These are phyloP conservation scores for Flaveria sonorensis DNA, from an alignment of 129 eudicot genomes.

Conservation along the genomic window DNA sequence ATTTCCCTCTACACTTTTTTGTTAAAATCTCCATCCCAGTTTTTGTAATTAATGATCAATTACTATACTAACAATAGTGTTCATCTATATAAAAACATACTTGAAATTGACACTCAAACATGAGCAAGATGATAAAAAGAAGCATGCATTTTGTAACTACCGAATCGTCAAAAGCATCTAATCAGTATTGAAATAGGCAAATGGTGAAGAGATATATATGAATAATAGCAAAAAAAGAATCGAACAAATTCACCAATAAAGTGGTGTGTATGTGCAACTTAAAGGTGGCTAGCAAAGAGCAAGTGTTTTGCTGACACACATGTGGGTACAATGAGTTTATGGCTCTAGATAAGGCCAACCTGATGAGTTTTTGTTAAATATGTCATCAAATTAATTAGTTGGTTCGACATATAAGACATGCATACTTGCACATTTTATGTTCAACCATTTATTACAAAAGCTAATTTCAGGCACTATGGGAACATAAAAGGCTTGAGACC, in stretches of 20 bases:
- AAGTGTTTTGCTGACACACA: slow-evolving; percentile 36
- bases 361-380: slow-evolving; percentile 10
- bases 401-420: slow-evolving; percentile 10
- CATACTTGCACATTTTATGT: slow-evolving; percentile 20
- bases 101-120: background rate
- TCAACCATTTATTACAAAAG: slow-evolving; percentile 7
- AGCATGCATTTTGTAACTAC: background rate
- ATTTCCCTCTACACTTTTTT: too few species aligned
- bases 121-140: background rate
- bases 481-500: slow-evolving; percentile 22
- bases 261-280: slow-evolving; percentile 13
- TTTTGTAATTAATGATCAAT: background rate
- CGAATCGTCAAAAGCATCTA: background rate
- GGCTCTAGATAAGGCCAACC: slow-evolving; percentile 18
- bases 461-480: slow-evolving; percentile 33
- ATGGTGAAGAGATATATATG: background rate
- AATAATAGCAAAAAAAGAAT: background rate
- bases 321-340: slow-evolving; percentile 10
- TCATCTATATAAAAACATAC: too few species aligned
- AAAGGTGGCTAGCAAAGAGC: slow-evolving; percentile 19
- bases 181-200: too few species aligned
- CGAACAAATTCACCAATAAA: slow-evolving; percentile 14
- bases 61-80: background rate
- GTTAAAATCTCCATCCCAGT: too few species aligned
- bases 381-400: background rate